A percentile compares a stretch with the other conserved stretches of the same genome.
Conservation (phyloP, 2,329 filamentous ascomycete species). For the Cladophialophora yegresii region DNA sequence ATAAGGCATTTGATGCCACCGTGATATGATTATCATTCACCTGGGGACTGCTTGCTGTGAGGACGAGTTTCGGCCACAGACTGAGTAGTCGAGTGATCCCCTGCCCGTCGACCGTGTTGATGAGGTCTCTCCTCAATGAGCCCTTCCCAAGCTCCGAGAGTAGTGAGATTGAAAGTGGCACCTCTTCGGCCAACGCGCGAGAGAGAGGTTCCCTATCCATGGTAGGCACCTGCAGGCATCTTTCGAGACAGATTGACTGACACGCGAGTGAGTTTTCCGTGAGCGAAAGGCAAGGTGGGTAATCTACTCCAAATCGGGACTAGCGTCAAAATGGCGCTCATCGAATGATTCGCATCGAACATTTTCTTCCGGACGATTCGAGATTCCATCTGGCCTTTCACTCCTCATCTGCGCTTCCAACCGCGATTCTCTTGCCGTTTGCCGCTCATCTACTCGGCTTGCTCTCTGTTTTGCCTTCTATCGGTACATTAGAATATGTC, state of each 20-base stretch:
- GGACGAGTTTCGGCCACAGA: constrained; percentile 46
- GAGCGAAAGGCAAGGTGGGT: neutral
- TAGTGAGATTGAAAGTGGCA: constrained; percentile 23
- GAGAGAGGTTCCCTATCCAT: constrained; percentile 35
- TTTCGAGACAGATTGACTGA: neutral
- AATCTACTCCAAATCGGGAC: neutral
- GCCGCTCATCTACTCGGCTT: constrained; percentile 1
- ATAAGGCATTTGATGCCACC: constrained; percentile 49
- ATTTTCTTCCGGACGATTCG: constrained; percentile 17
- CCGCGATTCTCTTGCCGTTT: constrained; percentile 7
- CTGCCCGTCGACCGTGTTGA: constrained; percentile 1
- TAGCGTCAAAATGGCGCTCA: neutral
- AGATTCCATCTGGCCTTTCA: constrained; percentile 9
- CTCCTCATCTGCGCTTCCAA: constrained; percentile 8
- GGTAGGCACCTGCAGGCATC: neutral
- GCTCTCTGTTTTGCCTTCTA: neutral
- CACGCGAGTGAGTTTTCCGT: neutral
- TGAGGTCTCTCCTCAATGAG: constrained; percentile 15
- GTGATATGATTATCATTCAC: constrained; percentile 46
- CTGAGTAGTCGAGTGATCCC: constrained; percentile 33
- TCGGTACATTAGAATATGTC: constrained; percentile 48
- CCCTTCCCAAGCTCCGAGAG: constrained; percentile 30
- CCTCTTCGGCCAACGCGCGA: constrained; percentile 32
- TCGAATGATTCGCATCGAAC: constrained; percentile 5
- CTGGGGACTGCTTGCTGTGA: constrained; percentile 45